Percentiles rank a stretch among this genome's conserved stretches.
Conservation (phyloP, 2,329 filamentous ascomycete genomes). For the Fusarium sarcochroum region DNA sequence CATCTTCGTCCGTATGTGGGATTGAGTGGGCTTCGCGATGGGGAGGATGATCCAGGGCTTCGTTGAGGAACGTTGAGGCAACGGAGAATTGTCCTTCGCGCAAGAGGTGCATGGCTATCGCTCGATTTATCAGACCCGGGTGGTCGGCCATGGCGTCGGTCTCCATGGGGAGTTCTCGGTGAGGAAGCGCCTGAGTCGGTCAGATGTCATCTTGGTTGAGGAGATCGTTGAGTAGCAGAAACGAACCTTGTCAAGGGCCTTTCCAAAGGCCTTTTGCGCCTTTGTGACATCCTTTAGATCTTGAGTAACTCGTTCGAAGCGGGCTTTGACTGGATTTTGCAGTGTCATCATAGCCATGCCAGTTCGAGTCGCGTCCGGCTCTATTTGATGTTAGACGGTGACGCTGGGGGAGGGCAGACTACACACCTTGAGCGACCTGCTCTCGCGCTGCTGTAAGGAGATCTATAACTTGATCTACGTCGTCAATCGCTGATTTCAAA, state of each 20-base stretch:
- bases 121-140: slow-evolving; percentile 85
- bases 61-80: slow-evolving; percentile 85
- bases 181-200: slow-evolving; percentile 55
- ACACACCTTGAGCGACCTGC: slow-evolving; percentile 76
- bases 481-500: slow-evolving; percentile 77
- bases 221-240: not conserved
- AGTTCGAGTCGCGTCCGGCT: slow-evolving; percentile 67
- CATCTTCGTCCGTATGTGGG: slow-evolving; percentile 50
- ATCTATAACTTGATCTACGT: slow-evolving; percentile 88
- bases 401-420: not conserved
- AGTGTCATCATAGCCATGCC: slow-evolving; percentile 84
- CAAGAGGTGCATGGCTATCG: slow-evolving; percentile 95
- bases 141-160: slow-evolving; percentile 85
- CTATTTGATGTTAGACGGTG: slow-evolving; percentile 43
- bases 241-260: slow-evolving; percentile 83
- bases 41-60: slow-evolving; percentile 66
- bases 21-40: slow-evolving; percentile 39
- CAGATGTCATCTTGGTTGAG: slow-evolving; percentile 15
- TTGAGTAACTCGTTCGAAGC: slow-evolving; percentile 84
- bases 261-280: slow-evolving; percentile 86
- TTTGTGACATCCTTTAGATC: slow-evolving; percentile 87
- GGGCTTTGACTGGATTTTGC: slow-evolving; percentile 86
- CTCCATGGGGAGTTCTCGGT: slow-evolving; percentile 79
- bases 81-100: slow-evolving; percentile 94
- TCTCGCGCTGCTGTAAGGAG: slow-evolving; percentile 81